Base-by-base conservation (phyloP, 345 rosid genomes). In the Cardamine resedifolia region DNA sequence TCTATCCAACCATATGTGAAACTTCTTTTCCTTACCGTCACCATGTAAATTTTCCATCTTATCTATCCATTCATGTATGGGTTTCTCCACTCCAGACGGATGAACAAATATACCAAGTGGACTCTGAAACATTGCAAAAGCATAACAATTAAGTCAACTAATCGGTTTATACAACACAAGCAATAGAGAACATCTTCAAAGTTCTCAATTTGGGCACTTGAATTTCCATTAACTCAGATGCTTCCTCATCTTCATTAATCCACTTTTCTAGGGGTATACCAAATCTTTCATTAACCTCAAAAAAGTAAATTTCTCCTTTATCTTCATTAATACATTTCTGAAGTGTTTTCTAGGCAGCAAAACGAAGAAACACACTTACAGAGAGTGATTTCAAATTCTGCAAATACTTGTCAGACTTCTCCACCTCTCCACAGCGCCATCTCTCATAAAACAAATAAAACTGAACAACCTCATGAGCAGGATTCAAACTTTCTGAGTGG, bases 361-460 rank as follows among this genome's bases (percentile, higher is more conserved):
- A 44, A 44, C n/a, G n/a, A n/a, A n/a, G n/a, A n/a, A n/a, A n/a
- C n/a, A n/a, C 21, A 81, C 97, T 60, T 86, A 95, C 97, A 36
- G 81, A 86, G 77, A 81, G 80, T 28, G 87, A 81, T 81, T 84
- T 86, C 76, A 90, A 52, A 49, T 83, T 73, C 64, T 85, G 85
- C 50, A 91, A 61, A 78, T 77, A 85, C 55, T 70, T 50, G 67
- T 84, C 92, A 45, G 73, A 86, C 68, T 86, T 86, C 67, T 83
- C 96, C 57, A 90, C 66, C 80, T 91, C 97, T 65, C 86, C 93
- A 77, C 96, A 84, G 61, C 93, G 82, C 96, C 96, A 90, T 74
- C 72, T 88, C 85, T 95, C 99, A 44, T 82, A 85, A 69, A 77
- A 77, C 80, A 90, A 66, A 74, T 85, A 92, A 75, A 90, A 86